A percentile compares a stretch with the other conserved stretches of the same genome.
phyloP scores from a whole-genome alignment of 2,329 filamentous ascomycete genomes.

The Cryoendolithus antarcticus region DNA sequence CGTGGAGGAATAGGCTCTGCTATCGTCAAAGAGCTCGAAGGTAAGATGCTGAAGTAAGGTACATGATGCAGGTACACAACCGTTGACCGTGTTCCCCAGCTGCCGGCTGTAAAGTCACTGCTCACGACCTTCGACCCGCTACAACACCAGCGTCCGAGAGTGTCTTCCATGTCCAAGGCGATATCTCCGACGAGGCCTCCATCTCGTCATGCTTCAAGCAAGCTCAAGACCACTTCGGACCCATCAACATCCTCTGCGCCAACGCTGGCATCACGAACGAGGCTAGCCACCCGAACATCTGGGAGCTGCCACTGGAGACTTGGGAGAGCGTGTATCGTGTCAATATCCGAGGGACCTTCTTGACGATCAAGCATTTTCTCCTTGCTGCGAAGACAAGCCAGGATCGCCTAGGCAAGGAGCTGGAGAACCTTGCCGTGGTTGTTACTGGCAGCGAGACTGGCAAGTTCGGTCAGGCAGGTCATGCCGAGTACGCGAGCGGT shows the following conservation, averaged over 20 bases:
- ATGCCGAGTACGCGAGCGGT: constrained; percentile 39
- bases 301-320: constrained; percentile 38
- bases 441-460: constrained; percentile 42
- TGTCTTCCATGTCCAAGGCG: constrained; percentile 33
- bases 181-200: constrained; percentile 37
- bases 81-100: constrained; percentile 20
- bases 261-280: constrained; percentile 43
- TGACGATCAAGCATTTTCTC: constrained; percentile 46
- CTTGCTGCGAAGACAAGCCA: constrained; percentile 30
- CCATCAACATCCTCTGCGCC: constrained; percentile 40
- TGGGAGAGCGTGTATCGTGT: constrained; percentile 41
- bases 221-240: constrained; percentile 35
- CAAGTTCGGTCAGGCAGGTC: constrained; percentile 38
- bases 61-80: constrained; percentile 2
- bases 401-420: constrained; percentile 22
- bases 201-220: constrained; percentile 29
- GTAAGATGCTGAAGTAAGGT: constrained; percentile 23
- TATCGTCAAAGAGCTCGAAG: constrained; percentile 40
- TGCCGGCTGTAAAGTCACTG: constrained; percentile 43
- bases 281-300: constrained; percentile 36
- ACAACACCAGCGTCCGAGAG: constrained; percentile 20
- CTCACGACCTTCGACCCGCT: constrained; percentile 35
- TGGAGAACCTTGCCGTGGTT: constrained; percentile 40
- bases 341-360: constrained; percentile 41
- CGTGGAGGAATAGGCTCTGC: constrained; percentile 39